Evolutionary conservation across 805 yeast species (phyloP).

Genomic region (Saccharomycopsis babjevae): DNA sequence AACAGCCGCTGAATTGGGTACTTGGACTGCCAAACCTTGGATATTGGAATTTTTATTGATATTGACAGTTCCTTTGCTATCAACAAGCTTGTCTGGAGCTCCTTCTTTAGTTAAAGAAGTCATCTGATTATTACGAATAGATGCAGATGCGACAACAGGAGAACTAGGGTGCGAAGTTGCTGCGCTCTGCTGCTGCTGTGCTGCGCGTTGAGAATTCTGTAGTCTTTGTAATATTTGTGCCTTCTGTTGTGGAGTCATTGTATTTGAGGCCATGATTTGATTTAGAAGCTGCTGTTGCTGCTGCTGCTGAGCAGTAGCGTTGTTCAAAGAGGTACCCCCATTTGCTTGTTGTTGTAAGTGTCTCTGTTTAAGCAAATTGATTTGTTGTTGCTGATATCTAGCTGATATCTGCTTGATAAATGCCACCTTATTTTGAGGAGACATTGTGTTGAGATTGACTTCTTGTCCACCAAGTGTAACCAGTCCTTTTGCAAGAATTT

Average conservation of each 20-base stretch:
- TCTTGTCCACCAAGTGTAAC: constrained; percentile 1
- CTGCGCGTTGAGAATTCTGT: constrained; percentile 1
- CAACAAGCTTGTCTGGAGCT: neutral
- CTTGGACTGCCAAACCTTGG: neutral
- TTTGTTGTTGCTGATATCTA: constrained; percentile 13
- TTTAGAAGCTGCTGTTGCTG: constrained; percentile 4
- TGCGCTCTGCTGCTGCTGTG: neutral
- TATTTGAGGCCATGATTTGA: constrained; percentile 2
- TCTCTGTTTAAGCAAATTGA: constrained; percentile 13
- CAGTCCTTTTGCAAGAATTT: neutral
- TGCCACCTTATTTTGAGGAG: neutral
- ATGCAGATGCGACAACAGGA: neutral
- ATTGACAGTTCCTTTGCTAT: neutral
- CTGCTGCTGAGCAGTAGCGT: constrained; percentile 3
- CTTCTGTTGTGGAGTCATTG: constrained; percentile 9
- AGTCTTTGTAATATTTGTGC: constrained; percentile 6
- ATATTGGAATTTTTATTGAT: neutral
- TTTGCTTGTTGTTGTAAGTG: constrained; percentile 9
- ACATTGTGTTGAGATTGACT: neutral
- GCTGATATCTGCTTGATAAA: neutral
- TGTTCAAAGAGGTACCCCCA: neutral
- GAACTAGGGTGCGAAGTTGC: neutral
- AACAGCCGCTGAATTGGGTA: neutral
- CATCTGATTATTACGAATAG: neutral
- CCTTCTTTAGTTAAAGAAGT: neutral